Conservation (phyloP, 2,329 filamentous ascomycete genomes). For the Beauveria sp. region DNA sequence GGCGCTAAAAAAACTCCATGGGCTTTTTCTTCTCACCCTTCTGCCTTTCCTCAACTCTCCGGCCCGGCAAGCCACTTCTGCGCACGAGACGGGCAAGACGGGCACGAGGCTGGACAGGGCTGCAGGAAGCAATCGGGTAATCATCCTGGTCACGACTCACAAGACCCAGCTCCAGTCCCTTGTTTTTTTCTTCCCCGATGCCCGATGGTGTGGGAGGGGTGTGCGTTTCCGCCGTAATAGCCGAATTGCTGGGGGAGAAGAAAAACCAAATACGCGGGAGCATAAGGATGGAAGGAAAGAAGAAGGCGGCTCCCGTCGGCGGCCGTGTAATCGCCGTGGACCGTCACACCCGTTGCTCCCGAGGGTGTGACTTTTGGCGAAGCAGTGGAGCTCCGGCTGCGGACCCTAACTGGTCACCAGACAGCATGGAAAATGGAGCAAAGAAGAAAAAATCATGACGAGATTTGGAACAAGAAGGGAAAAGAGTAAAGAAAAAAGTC, state of each 20-base stretch:
- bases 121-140: constrained; percentile 8
- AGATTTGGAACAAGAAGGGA: no score
- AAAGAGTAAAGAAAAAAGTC: no score
- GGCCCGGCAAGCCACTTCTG: neutral
- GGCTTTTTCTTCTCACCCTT: neutral
- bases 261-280: no score
- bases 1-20: neutral
- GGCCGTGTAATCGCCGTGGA: neutral
- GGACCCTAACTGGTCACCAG: neutral
- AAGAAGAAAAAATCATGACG: no score
- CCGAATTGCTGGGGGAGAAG: neutral
- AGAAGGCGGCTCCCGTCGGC: neutral
- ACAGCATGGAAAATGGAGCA: no score
- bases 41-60: neutral
- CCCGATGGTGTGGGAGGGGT: no score
- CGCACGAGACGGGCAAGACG: neutral
- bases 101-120: constrained; percentile 2
- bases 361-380: no score
- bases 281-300: neutral
- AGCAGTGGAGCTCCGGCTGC: neutral
- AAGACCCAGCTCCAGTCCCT: neutral
- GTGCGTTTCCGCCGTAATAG: neutral
- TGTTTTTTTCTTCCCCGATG: neutral
- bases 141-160: neutral
- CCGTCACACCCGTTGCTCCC: neutral